phyloP scores from a whole-genome alignment of 2,329 filamentous ascomycete genomes.

The Trichophyton verrucosum region DNA sequence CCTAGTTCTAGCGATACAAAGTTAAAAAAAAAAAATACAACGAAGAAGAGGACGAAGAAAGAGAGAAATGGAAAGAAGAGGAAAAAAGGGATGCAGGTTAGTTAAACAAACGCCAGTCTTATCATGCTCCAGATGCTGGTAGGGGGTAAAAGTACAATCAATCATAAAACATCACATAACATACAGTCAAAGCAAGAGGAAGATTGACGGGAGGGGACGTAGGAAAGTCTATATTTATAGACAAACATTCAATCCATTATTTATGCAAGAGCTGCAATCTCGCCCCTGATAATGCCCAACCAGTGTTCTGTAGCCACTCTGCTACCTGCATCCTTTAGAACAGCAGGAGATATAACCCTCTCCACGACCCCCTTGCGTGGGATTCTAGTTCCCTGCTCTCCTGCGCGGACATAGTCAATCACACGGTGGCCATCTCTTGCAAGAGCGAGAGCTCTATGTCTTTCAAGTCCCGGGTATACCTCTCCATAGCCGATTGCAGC shows the following conservation, averaged over 20 bases:
- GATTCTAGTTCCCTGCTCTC: constrained; percentile 27
- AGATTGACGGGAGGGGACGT: too few relatives aligned
- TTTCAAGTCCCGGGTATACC: constrained; percentile 29
- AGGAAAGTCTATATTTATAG: neutral
- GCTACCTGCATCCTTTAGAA: constrained; percentile 27
- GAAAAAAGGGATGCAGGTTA: neutral
- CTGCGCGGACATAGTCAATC: constrained; percentile 29
- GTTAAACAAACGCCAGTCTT: neutral
- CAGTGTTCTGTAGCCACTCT: constrained; percentile 24
- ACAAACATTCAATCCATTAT: neutral
- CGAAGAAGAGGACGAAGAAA: neutral
- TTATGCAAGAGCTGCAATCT: neutral
- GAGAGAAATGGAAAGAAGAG: neutral
- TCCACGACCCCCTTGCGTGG: constrained; percentile 32
- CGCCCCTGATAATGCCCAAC: constrained; percentile 12
- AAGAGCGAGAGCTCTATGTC: constrained; percentile 32
- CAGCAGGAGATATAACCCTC: constrained; percentile 26
- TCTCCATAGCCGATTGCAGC: constrained; percentile 35
- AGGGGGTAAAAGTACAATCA: neutral
- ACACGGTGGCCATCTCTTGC: constrained; percentile 33
- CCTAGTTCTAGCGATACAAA: neutral
- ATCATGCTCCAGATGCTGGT: neutral
- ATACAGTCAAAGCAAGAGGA: neutral
- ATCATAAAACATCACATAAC: neutral
- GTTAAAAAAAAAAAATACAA: neutral